Percentiles rank a stretch among this genome's conserved stretches.
Evolutionary conservation across 2,329 filamentous ascomycete genomes (phyloP).

Genomic region (Chaetomium strumarium): DNA sequence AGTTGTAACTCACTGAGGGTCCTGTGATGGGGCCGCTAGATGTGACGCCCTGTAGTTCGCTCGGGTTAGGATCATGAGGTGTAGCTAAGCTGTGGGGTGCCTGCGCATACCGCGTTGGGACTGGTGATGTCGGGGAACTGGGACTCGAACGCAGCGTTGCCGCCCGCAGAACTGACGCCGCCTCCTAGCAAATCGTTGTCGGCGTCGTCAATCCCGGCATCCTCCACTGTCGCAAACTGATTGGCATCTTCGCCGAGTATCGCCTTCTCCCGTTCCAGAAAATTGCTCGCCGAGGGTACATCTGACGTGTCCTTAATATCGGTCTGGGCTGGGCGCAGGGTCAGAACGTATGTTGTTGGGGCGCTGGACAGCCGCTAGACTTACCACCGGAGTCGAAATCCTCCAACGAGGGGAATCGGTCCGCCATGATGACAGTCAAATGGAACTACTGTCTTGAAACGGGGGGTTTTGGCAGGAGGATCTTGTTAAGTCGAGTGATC

Average conservation of each 20-base stretch:
- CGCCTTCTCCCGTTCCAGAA: conserved; percentile 86
- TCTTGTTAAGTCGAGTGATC: neutral
- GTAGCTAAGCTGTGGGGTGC: neutral
- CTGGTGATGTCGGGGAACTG: conserved; percentile 77
- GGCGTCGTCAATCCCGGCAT: conserved; percentile 61
- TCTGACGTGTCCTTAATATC: conserved; percentile 53
- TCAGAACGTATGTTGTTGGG: conserved; percentile 12
- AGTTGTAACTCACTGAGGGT: conserved; percentile 57
- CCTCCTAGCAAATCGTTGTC: conserved; percentile 70
- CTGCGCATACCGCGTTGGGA: conserved; percentile 56
- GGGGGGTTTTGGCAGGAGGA: neutral
- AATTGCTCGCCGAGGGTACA: conserved; percentile 66
- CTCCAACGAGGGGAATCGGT: conserved; percentile 73
- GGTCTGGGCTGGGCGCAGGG: conserved; percentile 54
- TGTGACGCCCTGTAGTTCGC: conserved; percentile 55
- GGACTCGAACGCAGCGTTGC: conserved; percentile 64
- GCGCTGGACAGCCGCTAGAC: conserved; percentile 16
- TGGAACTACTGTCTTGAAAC: neutral
- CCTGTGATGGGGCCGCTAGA: conserved; percentile 78
- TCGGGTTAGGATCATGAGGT: conserved; percentile 9
- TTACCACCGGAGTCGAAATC: conserved; percentile 65
- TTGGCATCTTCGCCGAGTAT: conserved; percentile 87
- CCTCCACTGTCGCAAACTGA: conserved; percentile 75
- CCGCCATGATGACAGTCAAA: conserved; percentile 53
- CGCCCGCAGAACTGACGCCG: conserved; percentile 46